Conservation (phyloP, 164 flowering plant genomes). For the Stephania yunnanensis region DNA sequence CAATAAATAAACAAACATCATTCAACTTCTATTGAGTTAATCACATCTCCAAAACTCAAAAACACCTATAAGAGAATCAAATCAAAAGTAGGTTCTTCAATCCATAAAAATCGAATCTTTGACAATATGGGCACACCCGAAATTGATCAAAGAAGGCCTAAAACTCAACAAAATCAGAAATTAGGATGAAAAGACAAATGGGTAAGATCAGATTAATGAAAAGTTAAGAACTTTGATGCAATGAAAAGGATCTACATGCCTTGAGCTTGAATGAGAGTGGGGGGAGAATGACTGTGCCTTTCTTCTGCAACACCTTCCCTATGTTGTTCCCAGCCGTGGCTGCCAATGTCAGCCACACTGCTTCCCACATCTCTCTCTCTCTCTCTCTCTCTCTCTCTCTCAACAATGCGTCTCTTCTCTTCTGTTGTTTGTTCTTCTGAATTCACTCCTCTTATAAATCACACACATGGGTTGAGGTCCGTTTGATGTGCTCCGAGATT, state of each 20-base stretch:
- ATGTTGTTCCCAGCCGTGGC: slow-evolving; percentile 98
- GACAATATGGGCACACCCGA: no score
- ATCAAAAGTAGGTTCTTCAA: no score
- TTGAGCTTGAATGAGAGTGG: slow-evolving; percentile 95
- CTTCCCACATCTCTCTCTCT: slow-evolving; percentile 69
- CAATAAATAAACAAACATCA: no score
- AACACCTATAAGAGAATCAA: no score
- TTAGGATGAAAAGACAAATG: not conserved
- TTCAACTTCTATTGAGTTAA: no score
- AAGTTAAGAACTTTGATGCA: not conserved
- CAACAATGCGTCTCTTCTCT: not conserved
- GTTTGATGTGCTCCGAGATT: no score
- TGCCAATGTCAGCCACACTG: slow-evolving; percentile 71
- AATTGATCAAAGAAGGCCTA: not conserved
- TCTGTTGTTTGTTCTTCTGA: no score
- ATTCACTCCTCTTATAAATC: no score
- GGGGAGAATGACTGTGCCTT: slow-evolving; percentile 90
- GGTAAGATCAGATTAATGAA: not conserved
- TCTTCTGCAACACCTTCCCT: slow-evolving; percentile 96
- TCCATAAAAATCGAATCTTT: no score
- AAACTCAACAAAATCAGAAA: not conserved
- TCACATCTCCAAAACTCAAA: no score
- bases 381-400: slow-evolving; percentile 6
- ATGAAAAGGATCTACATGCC: slow-evolving; percentile 24
- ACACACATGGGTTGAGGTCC: no score